Evolutionary conservation across 2,329 filamentous ascomycete species (phyloP).

Genomic region (Trichoderma harzianum): DNA sequence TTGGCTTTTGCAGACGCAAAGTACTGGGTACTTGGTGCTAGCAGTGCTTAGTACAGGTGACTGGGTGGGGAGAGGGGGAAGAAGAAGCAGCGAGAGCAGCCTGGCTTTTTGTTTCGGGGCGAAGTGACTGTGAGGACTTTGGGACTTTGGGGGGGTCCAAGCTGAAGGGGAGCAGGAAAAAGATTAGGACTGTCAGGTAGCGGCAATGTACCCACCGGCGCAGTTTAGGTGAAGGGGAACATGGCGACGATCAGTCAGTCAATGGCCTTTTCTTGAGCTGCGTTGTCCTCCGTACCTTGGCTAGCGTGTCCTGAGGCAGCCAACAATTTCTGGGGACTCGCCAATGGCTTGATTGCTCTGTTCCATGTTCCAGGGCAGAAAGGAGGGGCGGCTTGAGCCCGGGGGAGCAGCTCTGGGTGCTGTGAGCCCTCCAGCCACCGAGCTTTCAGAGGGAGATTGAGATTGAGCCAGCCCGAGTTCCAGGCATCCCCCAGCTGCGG

Average conservation of each 20-base stretch:
- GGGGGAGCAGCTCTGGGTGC: neutral
- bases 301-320: conserved; percentile 19
- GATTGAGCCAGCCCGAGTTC: neutral
- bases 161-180: neutral
- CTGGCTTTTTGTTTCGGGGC: neutral
- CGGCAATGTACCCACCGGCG: neutral
- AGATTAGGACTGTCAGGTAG: neutral
- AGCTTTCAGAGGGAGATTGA: neutral
- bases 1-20: conserved; percentile 13
- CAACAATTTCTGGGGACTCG: conserved; percentile 17
- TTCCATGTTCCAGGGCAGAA: conserved; percentile 1
- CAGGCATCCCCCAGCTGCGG: neutral
- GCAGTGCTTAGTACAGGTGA: neutral
- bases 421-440: neutral
- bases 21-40: conserved; percentile 11
- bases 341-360: conserved; percentile 11
- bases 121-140: neutral
- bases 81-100: neutral
- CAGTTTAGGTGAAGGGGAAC: neutral
- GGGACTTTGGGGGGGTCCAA: neutral
- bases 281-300: conserved; percentile 5
- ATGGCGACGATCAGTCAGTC: neutral
- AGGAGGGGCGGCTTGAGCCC: conserved; percentile 1
- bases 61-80: neutral
- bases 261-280: neutral